phyloP scores from a whole-genome alignment of 805 yeast species.

The Kockiozyma suomiensis region DNA sequence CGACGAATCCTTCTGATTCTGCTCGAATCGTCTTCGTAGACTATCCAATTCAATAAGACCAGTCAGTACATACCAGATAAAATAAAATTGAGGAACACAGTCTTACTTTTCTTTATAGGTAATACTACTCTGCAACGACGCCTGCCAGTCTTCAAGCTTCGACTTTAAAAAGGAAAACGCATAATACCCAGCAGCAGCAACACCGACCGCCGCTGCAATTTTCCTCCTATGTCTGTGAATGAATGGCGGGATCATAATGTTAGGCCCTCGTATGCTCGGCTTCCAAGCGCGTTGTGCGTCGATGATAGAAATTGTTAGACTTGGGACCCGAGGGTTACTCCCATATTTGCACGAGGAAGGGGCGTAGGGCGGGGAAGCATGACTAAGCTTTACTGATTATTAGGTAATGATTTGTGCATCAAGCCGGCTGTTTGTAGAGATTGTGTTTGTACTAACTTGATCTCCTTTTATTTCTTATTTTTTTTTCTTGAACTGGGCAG shows the following conservation, averaged over 20 bases:
- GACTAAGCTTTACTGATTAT: too few relatives aligned
- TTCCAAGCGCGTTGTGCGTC: background rate
- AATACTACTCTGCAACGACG: slow-evolving; percentile 14
- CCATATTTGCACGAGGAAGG: background rate
- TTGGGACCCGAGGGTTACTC: background rate
- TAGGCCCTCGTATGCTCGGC: background rate
- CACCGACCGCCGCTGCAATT: slow-evolving; percentile 20
- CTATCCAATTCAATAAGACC: slow-evolving; percentile 16
- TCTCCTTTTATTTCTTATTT: too few relatives aligned
- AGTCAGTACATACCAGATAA: background rate
- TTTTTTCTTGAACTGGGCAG: too few relatives aligned
- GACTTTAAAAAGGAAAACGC: slow-evolving; percentile 8
- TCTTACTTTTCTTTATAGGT: slow-evolving; percentile 26
- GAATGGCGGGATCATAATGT: slow-evolving; percentile 11
- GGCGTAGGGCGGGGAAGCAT: background rate
- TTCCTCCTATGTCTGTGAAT: slow-evolving; percentile 30
- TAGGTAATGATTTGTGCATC: too few relatives aligned
- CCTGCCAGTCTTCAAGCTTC: slow-evolving; percentile 25
- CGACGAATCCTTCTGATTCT: slow-evolving; percentile 88
- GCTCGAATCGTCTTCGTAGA: slow-evolving; percentile 79
- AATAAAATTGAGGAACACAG: background rate
- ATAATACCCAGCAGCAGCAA: slow-evolving; percentile 23
- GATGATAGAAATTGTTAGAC: too few relatives aligned
- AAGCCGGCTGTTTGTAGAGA: too few relatives aligned
- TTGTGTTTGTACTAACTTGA: too few relatives aligned